Conservation (phyloP, 768 basidiomycete genomes). For the Pisolithus sp. region DNA sequence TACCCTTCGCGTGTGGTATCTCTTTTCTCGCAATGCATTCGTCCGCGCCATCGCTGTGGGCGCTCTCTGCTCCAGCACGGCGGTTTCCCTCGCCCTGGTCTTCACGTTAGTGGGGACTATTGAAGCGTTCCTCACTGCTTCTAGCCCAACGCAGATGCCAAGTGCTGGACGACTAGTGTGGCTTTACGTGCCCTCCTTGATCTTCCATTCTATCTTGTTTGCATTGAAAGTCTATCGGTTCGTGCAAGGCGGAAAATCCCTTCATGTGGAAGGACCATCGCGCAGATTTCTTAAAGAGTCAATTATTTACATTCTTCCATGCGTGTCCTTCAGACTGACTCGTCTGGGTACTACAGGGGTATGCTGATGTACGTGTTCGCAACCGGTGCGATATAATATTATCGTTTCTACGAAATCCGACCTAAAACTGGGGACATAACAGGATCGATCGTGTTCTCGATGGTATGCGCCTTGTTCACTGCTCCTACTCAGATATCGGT, state of each 20-base stretch:
- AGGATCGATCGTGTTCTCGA: neutral
- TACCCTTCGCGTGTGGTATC: conserved; percentile 15
- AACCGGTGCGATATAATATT: conserved; percentile 4
- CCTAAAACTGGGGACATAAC: neutral
- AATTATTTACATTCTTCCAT: neutral
- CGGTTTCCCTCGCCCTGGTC: neutral
- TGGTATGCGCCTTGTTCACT: neutral
- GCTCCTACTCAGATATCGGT: neutral
- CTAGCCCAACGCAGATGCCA: neutral
- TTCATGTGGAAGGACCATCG: conserved; percentile 6
- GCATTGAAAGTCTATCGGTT: conserved; percentile 13
- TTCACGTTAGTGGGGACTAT: neutral
- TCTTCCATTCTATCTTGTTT: conserved; percentile 12
- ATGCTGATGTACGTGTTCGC: conserved; percentile 18
- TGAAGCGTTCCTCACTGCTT: neutral
- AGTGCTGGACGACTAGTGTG: neutral
- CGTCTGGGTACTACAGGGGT: conserved; percentile 9
- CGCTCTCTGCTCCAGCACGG: neutral
- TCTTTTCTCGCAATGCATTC: conserved; percentile 4
- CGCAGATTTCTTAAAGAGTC: conserved; percentile 16
- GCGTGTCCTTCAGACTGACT: too few species aligned
- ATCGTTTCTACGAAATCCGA: neutral
- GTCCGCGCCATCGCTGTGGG: conserved; percentile 1
- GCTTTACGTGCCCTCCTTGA: conserved; percentile 11
- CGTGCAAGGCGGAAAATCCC: neutral